Base-by-base conservation (phyloP, 371 early-diverging fungal genomes). In the Quaeritorhiza haematococci region DNA sequence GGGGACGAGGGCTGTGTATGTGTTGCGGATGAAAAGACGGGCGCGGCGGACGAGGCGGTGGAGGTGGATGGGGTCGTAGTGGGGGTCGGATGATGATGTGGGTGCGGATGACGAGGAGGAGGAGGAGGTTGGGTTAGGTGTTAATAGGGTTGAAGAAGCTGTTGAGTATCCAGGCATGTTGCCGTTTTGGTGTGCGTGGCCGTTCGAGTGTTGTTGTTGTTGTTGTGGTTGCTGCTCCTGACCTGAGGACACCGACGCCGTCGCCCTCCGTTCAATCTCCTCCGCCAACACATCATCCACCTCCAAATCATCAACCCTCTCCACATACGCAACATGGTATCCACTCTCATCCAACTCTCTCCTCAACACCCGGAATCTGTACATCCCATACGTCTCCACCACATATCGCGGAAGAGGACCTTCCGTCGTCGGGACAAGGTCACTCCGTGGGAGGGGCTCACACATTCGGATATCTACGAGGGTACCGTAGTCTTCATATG, bases 221-320 rank as follows among this genome's bases (percentile, higher is more conserved):
- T n/a, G n/a, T n/a, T n/a, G n/a, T n/a, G n/a, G n/a, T n/a, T n/a
- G n/a, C n/a, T n/a, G n/a, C n/a, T n/a, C n/a, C n/a, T n/a, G n/a
- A n/a, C n/a, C n/a, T n/a, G n/a, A n/a, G n/a, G n/a, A n/a, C 38
- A 38, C 19, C 38, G 13, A 13, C 38, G 38, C 19, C 38, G 38
- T 13, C 19, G 13, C 19, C 38, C 19, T 38, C 38, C 38, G 38
- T 19, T 38, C 19, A 13, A 38, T 38, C 38, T 38, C 19, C 38
- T 38, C n/a, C n/a, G 38, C 45, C 21, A 24, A 13, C 49, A 47
- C 59, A 38, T 64, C 64, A 33, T 64, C 64, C 3, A 56, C 55
- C 33, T 66, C 66, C 7, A 57, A 26, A 35, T 68, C 72, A 19
- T 66, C 63, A 1, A 68, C 15, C 1, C 68, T 49, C 24, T 62